A percentile compares a stretch with the other conserved stretches of the same genome.
These are phyloP conservation scores for Fusarium solani-melongenae DNA, from an alignment of 2,329 filamentous ascomycete species.

Conservation along the genomic window DNA sequence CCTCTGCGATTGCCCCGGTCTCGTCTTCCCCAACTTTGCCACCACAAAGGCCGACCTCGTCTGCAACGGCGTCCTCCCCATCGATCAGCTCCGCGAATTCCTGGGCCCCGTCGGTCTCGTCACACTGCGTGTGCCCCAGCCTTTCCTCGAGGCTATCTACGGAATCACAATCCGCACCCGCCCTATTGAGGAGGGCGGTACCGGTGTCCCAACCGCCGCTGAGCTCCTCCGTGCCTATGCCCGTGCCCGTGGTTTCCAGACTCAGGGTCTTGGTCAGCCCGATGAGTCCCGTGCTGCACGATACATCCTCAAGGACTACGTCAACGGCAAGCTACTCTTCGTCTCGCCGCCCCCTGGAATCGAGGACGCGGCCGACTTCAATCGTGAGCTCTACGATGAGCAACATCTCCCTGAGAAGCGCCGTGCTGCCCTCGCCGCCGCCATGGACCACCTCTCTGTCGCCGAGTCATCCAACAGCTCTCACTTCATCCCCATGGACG, in stretches of 20 bases:
- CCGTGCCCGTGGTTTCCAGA: constrained; percentile 88
- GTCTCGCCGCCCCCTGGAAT: constrained; percentile 85
- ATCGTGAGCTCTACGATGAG: constrained; percentile 87
- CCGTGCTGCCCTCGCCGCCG: constrained; percentile 69
- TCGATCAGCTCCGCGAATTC: constrained; percentile 95
- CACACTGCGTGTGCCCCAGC: constrained; percentile 84
- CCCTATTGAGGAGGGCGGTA: constrained; percentile 91
- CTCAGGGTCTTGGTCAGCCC: constrained; percentile 87
- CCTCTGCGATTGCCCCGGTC: constrained; percentile 96
- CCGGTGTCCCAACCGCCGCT: constrained; percentile 83
- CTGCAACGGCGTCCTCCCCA: constrained; percentile 92
- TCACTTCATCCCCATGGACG: constrained; percentile 43
- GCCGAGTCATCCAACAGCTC: constrained; percentile 43
- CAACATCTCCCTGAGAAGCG: constrained; percentile 85
- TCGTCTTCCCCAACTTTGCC: constrained; percentile 98
- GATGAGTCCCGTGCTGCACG: constrained; percentile 93
- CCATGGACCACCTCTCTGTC: constrained; percentile 59
- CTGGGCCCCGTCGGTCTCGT: constrained; percentile 88
- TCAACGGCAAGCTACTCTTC: constrained; percentile 93
- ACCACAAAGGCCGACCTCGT: constrained; percentile 96
- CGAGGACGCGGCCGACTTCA: constrained; percentile 82
- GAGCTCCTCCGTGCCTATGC: constrained; percentile 91
- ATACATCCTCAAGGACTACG: constrained; percentile 94
- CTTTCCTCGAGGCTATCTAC: constrained; percentile 92
- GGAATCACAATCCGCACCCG: constrained; percentile 88